Evolutionary conservation across 202 grass and related monocot species (phyloP).

Genomic region (Panicum hallii): DNA sequence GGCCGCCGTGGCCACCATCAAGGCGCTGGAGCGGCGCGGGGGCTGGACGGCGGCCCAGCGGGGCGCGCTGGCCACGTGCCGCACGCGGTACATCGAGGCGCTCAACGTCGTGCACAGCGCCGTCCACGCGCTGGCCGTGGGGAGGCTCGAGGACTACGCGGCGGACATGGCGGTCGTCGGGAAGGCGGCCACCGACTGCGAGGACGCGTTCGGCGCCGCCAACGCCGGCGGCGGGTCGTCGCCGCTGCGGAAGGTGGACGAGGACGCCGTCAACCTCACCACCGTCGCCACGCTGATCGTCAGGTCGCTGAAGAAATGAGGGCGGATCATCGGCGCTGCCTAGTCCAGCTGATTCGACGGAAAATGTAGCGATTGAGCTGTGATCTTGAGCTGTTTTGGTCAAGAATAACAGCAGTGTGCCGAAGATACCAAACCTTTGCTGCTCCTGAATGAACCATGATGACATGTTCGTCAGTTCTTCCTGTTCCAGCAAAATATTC

Average conservation of each 20-base stretch:
- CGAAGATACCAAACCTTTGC: background rate
- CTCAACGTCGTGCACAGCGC: conserved; percentile 64
- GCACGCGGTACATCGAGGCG: conserved; percentile 48
- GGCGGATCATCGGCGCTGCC: background rate
- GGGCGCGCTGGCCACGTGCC: conserved; percentile 53
- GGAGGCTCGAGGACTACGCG: conserved; percentile 30
- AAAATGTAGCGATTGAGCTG: background rate
- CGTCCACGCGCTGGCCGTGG: conserved; percentile 44
- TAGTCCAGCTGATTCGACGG: background rate
- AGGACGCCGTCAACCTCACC: conserved; percentile 47
- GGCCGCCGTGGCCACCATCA: conserved; percentile 47
- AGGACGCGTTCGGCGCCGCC: conserved; percentile 27
- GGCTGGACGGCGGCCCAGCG: conserved; percentile 27
- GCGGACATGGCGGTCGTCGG: conserved; percentile 44
- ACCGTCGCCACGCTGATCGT: conserved; percentile 47
- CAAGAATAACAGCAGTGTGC: background rate
- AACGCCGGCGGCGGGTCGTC: background rate
- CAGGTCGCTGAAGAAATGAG: background rate
- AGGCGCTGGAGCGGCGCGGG: conserved; percentile 31
- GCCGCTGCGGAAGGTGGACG: conserved; percentile 50
- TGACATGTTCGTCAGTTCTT: background rate
- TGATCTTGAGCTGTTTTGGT: background rate
- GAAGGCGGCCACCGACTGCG: conserved; percentile 42
- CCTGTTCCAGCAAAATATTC: background rate
- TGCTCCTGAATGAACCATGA: background rate